Evolutionary conservation across 495 filamentous ascomycete genomes (phyloP).

Genomic region (Aspergillus nidulans): DNA sequence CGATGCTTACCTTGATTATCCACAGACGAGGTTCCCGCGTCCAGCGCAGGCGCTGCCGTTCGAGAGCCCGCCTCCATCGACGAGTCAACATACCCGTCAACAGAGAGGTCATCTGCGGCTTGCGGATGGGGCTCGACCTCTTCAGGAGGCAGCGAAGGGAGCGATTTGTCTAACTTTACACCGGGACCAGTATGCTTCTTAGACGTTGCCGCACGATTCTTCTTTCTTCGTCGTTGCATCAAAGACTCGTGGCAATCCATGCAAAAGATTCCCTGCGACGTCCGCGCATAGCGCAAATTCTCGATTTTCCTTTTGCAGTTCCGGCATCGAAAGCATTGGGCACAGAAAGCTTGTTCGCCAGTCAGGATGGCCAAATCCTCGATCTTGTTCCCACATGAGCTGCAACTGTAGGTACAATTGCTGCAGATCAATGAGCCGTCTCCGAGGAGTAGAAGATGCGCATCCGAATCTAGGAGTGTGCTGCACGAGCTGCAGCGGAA

Average conservation of each 20-base stretch:
- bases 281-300: conserved; percentile 95
- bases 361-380: conserved; percentile 97
- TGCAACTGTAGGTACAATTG: conserved; percentile 99
- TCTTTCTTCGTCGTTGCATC: conserved; percentile 93
- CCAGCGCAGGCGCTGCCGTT: conserved; percentile 43
- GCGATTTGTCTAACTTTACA: conserved; percentile 85
- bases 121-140: conserved; percentile 55
- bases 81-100: conserved; percentile 61
- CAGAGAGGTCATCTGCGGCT: conserved; percentile 60
- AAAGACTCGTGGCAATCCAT: conserved; percentile 99
- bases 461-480: conserved; percentile 95
- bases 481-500: conserved; percentile 97
- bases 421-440: conserved; percentile 98
- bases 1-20: conserved; percentile 23
- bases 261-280: conserved; percentile 98
- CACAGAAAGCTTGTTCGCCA: conserved; percentile 98
- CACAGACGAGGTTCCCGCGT: conserved; percentile 18
- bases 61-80: conserved; percentile 68
- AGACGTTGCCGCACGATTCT: conserved; percentile 57
- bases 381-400: conserved; percentile 94
- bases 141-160: conserved; percentile 83
- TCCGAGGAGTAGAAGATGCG: conserved; percentile 93
- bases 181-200: conserved; percentile 49
- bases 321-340: conserved; percentile 92
- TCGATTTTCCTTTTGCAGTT: conserved; percentile 99